A percentile compares a stretch with the other conserved stretches of the same genome.
Evolutionary conservation across 225 moss, liverwort and hornwort genomes (phyloP).

Genomic region (Physcomitrellopsis africana): DNA sequence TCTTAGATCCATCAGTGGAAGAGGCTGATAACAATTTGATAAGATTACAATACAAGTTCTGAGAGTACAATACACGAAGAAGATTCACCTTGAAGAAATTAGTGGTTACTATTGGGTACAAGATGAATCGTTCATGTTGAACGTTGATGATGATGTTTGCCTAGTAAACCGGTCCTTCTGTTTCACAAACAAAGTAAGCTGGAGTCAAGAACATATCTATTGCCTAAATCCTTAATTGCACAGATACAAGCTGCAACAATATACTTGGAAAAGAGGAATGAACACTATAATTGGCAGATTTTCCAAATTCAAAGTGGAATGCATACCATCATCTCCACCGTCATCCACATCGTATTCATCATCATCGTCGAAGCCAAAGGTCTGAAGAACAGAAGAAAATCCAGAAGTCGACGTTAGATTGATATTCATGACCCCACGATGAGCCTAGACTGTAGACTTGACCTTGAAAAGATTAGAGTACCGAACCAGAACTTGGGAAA

Average conservation of each 20-base stretch:
- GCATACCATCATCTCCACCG: slow-evolving; percentile 63
- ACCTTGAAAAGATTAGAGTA: background rate
- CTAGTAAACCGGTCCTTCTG: slow-evolving; percentile 51
- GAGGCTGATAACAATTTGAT: slow-evolving; percentile 3
- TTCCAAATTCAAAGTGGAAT: slow-evolving; percentile 13
- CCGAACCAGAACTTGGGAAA: slow-evolving; percentile 16
- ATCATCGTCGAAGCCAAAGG: slow-evolving; percentile 63
- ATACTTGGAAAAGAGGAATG: background rate
- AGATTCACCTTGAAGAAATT: slow-evolving; percentile 17
- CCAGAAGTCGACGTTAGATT: slow-evolving; percentile 12
- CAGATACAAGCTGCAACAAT: slow-evolving; percentile 10
- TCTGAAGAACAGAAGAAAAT: slow-evolving; percentile 36
- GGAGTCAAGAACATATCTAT: slow-evolving; percentile 12
- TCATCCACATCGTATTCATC: slow-evolving; percentile 64
- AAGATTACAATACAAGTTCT: slow-evolving; percentile 10
- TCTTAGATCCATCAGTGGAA: background rate
- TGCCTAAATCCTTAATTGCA: background rate
- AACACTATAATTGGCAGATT: background rate
- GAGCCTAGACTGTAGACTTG: background rate
- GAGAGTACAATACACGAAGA: slow-evolving; percentile 1
- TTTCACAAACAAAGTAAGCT: slow-evolving; percentile 27
- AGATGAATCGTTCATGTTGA: background rate
- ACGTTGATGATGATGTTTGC: background rate
- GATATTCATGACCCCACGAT: slow-evolving; percentile 17
- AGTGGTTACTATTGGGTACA: slow-evolving; percentile 14